phyloP scores from a whole-genome alignment of 2,329 filamentous ascomycete genomes.

The Sarocladiaceae sp. region DNA sequence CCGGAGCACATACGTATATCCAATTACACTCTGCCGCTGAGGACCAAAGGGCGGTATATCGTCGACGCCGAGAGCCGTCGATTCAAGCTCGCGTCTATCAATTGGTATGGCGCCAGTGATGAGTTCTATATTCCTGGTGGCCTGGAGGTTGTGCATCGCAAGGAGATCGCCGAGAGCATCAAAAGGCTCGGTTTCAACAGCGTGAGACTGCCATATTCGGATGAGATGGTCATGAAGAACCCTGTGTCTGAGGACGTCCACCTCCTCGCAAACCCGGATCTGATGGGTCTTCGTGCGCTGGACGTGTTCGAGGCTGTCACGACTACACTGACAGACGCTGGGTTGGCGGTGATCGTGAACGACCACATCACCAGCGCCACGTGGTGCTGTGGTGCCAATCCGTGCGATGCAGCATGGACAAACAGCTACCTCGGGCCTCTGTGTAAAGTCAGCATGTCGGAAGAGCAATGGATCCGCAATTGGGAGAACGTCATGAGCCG shows the following conservation, averaged over 20 bases:
- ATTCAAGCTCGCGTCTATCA: slow-evolving; percentile 60
- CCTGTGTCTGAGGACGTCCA: slow-evolving; percentile 45
- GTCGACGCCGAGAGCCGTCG: slow-evolving; percentile 53
- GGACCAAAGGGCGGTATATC: slow-evolving; percentile 55
- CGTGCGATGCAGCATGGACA: slow-evolving; percentile 63
- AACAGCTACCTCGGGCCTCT: slow-evolving; percentile 59
- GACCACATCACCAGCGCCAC: slow-evolving; percentile 66
- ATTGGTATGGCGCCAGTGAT: slow-evolving; percentile 70
- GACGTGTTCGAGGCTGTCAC: slow-evolving; percentile 59
- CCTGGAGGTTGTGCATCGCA: slow-evolving; percentile 58
- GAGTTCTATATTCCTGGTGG: slow-evolving; percentile 61
- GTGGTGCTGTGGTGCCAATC: slow-evolving; percentile 66
- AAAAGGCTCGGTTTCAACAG: slow-evolving; percentile 64
- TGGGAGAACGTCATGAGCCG: slow-evolving; percentile 62
- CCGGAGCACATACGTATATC: slow-evolving; percentile 36
- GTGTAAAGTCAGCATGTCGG: slow-evolving; percentile 59
- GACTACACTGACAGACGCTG: slow-evolving; percentile 54
- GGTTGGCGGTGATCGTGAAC: slow-evolving; percentile 63
- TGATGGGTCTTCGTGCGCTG: slow-evolving; percentile 51
- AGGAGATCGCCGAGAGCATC: slow-evolving; percentile 56
- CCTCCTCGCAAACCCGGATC: slow-evolving; percentile 56
- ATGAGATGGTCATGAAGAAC: slow-evolving; percentile 62
- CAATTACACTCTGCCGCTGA: slow-evolving; percentile 52
- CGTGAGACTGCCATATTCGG: slow-evolving; percentile 63
- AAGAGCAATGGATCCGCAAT: slow-evolving; percentile 62